phyloP scores from a whole-genome alignment of 2,329 filamentous ascomycete genomes.

The Ophiostoma sp. region DNA sequence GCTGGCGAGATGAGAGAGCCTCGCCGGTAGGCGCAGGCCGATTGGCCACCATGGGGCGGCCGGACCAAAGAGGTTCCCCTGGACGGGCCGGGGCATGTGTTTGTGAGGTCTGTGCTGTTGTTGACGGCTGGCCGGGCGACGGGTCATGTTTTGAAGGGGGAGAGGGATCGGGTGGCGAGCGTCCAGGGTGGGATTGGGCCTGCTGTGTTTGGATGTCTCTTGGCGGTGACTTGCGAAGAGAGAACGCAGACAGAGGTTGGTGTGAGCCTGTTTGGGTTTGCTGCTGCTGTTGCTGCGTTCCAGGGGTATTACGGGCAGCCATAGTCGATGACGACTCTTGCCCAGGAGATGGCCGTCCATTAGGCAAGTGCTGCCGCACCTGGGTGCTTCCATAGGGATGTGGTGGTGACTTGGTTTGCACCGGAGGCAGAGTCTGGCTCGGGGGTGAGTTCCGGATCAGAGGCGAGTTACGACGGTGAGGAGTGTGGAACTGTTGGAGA shows the following conservation, averaged over 20 bases:
- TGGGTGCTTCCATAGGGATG: not conserved
- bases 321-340: not conserved
- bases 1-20: not conserved
- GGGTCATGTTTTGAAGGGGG: not conserved
- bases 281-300: not conserved
- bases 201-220: not conserved
- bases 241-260: not conserved
- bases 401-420: conserved; percentile 3
- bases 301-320: not conserved
- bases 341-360: not conserved
- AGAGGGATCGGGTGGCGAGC: not conserved
- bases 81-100: not conserved
- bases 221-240: not conserved
- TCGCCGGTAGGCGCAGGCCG: not conserved
- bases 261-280: not conserved
- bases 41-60: not conserved
- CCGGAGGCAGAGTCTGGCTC: conserved; percentile 11
- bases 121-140: not conserved
- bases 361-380: not conserved
- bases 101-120: not conserved
- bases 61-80: not conserved
- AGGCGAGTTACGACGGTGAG: not conserved
- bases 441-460: conserved; percentile 3
- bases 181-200: not conserved
- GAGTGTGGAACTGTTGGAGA: not conserved